These are phyloP conservation scores for Tulasnella sp. DNA, from an alignment of 768 basidiomycete species.

Conservation along the genomic window DNA sequence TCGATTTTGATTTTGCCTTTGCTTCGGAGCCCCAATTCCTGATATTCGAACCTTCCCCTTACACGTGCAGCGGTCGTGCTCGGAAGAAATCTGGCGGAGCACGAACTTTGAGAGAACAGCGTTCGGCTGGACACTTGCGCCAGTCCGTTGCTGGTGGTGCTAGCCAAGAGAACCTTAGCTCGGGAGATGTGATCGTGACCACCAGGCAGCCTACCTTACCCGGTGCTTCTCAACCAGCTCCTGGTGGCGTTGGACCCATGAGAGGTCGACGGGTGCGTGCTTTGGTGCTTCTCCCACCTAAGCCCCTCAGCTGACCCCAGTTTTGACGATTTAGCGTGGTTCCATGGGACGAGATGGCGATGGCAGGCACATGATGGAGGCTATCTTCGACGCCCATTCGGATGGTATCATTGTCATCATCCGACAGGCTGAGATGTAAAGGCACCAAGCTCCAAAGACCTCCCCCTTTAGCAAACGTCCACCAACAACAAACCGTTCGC, in stretches of 20 bases:
- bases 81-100: slow-evolving; percentile 21
- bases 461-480: too few species aligned
- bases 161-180: neutral
- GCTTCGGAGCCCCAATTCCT: slow-evolving; percentile 36
- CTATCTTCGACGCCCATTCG: slow-evolving; percentile 81
- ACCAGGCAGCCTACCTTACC: neutral
- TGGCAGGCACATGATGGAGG: slow-evolving; percentile 59
- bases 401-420: slow-evolving; percentile 80
- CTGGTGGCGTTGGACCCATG: slow-evolving; percentile 4
- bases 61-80: slow-evolving; percentile 8
- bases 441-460: too few species aligned
- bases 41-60: neutral
- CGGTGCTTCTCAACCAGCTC: slow-evolving; percentile 7
- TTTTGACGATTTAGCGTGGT: neutral
- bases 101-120: slow-evolving; percentile 17
- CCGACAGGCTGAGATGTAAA: slow-evolving; percentile 42
- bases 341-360: slow-evolving; percentile 32
- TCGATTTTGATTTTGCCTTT: neutral
- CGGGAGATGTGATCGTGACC: neutral
- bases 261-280: slow-evolving; percentile 4
- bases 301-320: neutral
- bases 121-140: slow-evolving; percentile 15
- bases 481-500: neutral
- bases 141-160: neutral
- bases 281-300: neutral